phyloP scores from a whole-genome alignment of 2,329 filamentous ascomycete species.

The Pestalotiopsis sp. region DNA sequence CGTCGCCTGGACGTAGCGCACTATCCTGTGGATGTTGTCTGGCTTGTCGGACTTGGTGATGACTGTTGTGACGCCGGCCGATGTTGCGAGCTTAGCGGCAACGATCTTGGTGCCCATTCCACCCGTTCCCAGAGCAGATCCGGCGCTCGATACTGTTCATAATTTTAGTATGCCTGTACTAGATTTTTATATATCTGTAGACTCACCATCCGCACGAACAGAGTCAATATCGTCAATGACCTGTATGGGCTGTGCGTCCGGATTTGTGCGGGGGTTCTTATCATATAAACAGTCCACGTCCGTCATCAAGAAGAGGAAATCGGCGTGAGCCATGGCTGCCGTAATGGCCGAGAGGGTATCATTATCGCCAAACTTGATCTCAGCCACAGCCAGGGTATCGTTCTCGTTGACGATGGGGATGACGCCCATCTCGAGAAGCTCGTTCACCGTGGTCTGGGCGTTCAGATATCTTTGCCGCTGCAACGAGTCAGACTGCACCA shows the following conservation, averaged over 20 bases:
- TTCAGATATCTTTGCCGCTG: constrained; percentile 92
- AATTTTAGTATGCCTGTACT: not conserved
- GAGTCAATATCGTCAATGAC: constrained; percentile 87
- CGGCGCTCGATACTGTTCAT: constrained; percentile 76
- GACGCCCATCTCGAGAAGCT: constrained; percentile 90
- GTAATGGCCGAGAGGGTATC: constrained; percentile 97
- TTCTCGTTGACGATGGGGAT: constrained; percentile 99
- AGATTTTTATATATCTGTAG: not conserved
- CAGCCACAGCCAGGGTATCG: constrained; percentile 92
- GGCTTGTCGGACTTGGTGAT: constrained; percentile 94
- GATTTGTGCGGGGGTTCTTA: constrained; percentile 85
- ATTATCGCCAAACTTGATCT: constrained; percentile 99
- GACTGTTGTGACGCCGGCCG: constrained; percentile 92
- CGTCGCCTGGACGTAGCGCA: constrained; percentile 74
- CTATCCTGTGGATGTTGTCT: constrained; percentile 87
- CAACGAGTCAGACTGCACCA: not conserved
- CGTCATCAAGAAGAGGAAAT: constrained; percentile 97
- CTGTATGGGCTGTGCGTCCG: constrained; percentile 87
- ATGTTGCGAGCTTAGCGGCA: constrained; percentile 87
- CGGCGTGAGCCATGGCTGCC: constrained; percentile 94
- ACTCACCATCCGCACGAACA: constrained; percentile 76
- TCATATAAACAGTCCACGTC: constrained; percentile 98
- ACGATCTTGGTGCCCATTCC: constrained; percentile 99
- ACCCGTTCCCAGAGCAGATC: constrained; percentile 87
- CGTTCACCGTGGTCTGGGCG: constrained; percentile 91